Evolutionary conservation across 2,329 filamentous ascomycete species (phyloP), one percentile per base, ranked within the genome.

Genomic region (Alternaria metachromatica): DNA sequence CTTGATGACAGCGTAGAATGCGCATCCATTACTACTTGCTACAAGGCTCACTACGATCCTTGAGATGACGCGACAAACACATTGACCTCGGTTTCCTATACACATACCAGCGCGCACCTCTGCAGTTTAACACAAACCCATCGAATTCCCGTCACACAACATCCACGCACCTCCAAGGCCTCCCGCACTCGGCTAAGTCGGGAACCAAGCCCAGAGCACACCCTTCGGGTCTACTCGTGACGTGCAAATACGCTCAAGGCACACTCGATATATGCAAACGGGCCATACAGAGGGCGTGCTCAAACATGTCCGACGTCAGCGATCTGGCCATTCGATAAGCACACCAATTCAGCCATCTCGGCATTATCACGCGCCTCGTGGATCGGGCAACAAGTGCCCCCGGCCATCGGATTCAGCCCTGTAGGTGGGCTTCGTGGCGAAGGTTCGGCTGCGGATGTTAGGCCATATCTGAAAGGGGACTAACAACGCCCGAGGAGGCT

Each of bases 181-280:
- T 48, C 65, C 69, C 62, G 57, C 64, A 62, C 48, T 71, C 71
- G 71, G 71, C 63, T 72, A 71, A 64, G 54, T 67, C 70, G 71
- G 70, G 51, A 48, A 30, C 58, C 62, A 64, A 58, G 44, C 60
- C 46, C 55, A 49, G 55, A 51, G 30, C 55, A 46, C 41, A 28
- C 54, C 20, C 49, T 46, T 49, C 62, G 53, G 54, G 59, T 65
- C 57, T 54, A 59, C 66, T 70, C 63, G 70, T 74, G 71, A 72
- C 69, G 67, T 72, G 58, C 25, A 60, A 48, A 63, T 51, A 33
- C 28, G 26, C 44, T 56, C 65, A 63, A 70, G 66, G 66, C 68
- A 70, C 45, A 69, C 60, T 70, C 57, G 57, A 63, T 58, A 55
- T 49, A 18, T 10, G 12, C 13, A 41, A 53, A 56, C 41, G 48